Percentiles rank a stretch among this genome's conserved stretches.
Conservation (phyloP, 768 basidiomycete genomes). For the Collybiopsis confluens region DNA sequence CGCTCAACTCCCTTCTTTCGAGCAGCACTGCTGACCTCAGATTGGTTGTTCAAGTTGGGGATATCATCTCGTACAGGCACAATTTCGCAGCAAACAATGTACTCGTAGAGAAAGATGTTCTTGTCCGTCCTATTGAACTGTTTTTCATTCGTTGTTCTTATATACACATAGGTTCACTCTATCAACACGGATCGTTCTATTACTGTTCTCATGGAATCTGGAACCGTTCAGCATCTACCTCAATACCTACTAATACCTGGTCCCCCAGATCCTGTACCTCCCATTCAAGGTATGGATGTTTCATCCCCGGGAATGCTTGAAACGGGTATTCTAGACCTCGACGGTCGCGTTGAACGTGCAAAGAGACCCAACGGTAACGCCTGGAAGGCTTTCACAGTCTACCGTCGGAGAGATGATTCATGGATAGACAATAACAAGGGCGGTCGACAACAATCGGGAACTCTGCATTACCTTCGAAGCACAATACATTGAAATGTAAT, state of each 20-base stretch:
- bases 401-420: constrained; percentile 41
- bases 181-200: constrained; percentile 39
- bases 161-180: constrained; percentile 35
- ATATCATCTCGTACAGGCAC: constrained; percentile 51
- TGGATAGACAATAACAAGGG: constrained; percentile 25
- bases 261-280: constrained; percentile 22
- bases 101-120: constrained; percentile 50
- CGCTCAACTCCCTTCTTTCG: not conserved
- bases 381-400: constrained; percentile 55
- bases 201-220: constrained; percentile 38
- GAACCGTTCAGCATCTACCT: constrained; percentile 33
- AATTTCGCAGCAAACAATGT: constrained; percentile 35
- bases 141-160: not conserved
- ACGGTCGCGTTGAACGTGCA: constrained; percentile 41
- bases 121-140: constrained; percentile 32
- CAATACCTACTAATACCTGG: constrained; percentile 25
- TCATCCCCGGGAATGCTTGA: constrained; percentile 47
- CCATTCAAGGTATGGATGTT: constrained; percentile 32
- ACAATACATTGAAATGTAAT: too few relatives aligned
- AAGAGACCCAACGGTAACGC: constrained; percentile 47
- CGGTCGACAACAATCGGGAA: constrained; percentile 43
- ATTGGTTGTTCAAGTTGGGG: constrained; percentile 43
- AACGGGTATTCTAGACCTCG: constrained; percentile 44
- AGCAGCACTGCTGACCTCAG: constrained; percentile 42
- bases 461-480: constrained; percentile 45